Evolutionary conservation across 495 filamentous ascomycete genomes (phyloP).

Genomic region (Penicillium parvum): DNA sequence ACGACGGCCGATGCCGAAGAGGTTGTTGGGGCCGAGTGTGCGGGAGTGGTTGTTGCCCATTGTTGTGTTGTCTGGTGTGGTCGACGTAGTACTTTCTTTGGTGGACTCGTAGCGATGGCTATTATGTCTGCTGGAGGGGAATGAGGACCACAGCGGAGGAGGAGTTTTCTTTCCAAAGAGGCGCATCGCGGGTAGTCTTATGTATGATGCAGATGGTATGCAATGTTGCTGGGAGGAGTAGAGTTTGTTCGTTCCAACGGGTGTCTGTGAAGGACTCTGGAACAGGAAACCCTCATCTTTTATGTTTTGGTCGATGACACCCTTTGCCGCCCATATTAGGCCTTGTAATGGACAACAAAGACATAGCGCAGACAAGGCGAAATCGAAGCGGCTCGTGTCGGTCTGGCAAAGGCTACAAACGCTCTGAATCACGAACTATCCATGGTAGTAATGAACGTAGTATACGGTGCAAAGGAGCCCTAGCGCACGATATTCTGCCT

Average conservation of each 20-base stretch:
- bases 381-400: too few relatives aligned
- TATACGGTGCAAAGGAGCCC: too few relatives aligned
- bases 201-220: constrained; percentile 14
- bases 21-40: neutral
- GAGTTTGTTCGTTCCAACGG: neutral
- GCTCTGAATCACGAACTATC: too few relatives aligned
- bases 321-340: neutral
- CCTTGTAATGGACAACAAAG: neutral
- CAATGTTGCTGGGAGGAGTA: constrained; percentile 2
- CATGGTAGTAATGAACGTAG: too few relatives aligned
- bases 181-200: constrained; percentile 1
- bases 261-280: neutral
- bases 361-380: neutral
- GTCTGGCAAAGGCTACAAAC: too few relatives aligned
- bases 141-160: constrained; percentile 18
- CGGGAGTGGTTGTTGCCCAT: constrained; percentile 3
- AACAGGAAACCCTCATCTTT: neutral
- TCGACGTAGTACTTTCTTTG: too few relatives aligned
- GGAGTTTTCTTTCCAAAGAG: constrained; percentile 4
- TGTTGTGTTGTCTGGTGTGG: neutral
- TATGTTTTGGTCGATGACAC: neutral
- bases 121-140: constrained; percentile 7
- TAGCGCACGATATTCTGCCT: too few relatives aligned
- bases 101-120: neutral
- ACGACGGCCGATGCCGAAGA: neutral